These are phyloP conservation scores for Haplosporangium sp. DNA, from an alignment of 371 early-diverging fungal genomes.

Conservation along the genomic window DNA sequence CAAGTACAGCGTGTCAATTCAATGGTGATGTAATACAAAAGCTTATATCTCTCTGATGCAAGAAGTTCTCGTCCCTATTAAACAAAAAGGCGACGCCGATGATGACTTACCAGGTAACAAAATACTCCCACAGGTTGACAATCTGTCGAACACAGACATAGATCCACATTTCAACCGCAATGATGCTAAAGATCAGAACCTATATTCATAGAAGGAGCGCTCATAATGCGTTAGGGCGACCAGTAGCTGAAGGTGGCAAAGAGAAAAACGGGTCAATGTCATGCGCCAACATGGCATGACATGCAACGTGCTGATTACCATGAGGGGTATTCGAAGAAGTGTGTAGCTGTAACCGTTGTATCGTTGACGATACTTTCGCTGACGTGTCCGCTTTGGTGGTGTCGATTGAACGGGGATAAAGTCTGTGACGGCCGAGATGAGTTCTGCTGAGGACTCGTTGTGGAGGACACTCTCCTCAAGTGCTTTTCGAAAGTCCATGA, in stretches of 20 bases:
- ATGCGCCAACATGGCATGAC: neutral
- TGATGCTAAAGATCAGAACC: conserved; percentile 69
- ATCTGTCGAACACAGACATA: conserved; percentile 77
- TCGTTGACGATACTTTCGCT: conserved; percentile 18
- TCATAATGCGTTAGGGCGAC: neutral
- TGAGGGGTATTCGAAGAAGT: conserved; percentile 69
- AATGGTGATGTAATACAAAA: too few relatives aligned
- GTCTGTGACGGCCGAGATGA: conserved; percentile 64
- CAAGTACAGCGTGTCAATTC: neutral
- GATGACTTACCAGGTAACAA: conserved; percentile 69
- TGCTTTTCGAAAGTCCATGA: conserved; percentile 62
- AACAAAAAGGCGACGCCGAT: conserved; percentile 1
- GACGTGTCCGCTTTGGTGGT: conserved; percentile 22
- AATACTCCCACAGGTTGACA: conserved; percentile 80
- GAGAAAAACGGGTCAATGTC: neutral
- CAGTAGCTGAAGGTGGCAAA: neutral
- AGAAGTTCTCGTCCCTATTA: neutral
- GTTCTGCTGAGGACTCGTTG: conserved; percentile 58
- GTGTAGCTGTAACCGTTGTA: conserved; percentile 59
- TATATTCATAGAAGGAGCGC: conserved; percentile 25
- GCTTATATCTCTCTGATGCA: too few relatives aligned
- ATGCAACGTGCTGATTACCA: conserved; percentile 55
- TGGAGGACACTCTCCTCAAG: conserved; percentile 55
- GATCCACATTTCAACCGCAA: conserved; percentile 74
- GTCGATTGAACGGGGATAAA: conserved; percentile 57